Evolutionary conservation across 2,329 filamentous ascomycete species (phyloP).

Genomic region (Xylaria sp.): DNA sequence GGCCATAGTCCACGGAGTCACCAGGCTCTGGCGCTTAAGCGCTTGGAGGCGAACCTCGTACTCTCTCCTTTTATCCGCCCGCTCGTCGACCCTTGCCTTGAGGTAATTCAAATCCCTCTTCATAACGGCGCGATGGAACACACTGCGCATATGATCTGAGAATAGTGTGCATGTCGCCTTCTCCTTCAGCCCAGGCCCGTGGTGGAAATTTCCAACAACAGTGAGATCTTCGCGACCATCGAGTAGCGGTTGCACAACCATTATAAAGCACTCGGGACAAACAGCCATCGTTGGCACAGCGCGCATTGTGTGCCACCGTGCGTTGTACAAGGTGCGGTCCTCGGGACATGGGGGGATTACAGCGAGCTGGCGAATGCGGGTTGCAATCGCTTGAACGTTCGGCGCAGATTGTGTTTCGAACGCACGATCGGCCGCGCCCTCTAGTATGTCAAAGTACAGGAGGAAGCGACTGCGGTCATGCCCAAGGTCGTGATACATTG

Average conservation of each 20-base stretch:
- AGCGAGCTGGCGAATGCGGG: conserved; percentile 69
- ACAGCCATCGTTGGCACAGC: conserved; percentile 81
- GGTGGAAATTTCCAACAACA: conserved; percentile 73
- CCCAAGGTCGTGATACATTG: conserved; percentile 65
- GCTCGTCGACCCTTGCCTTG: conserved; percentile 64
- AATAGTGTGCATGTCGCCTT: conserved; percentile 80
- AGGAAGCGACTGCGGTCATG: conserved; percentile 59
- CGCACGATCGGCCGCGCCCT: conserved; percentile 64
- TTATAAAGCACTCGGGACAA: conserved; percentile 87
- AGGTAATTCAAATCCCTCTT: conserved; percentile 75
- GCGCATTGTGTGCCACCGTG: conserved; percentile 81
- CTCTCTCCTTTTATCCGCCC: conserved; percentile 68
- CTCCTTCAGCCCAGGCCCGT: conserved; percentile 63
- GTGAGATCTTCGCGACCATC: conserved; percentile 56
- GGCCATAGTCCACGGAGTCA: conserved; percentile 53
- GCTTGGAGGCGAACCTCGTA: conserved; percentile 49
- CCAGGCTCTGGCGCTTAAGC: conserved; percentile 43
- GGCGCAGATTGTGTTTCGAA: conserved; percentile 57
- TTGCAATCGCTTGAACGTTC: conserved; percentile 70
- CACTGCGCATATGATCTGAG: conserved; percentile 78
- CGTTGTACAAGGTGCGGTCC: conserved; percentile 69
- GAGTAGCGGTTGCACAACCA: conserved; percentile 77
- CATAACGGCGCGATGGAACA: conserved; percentile 74
- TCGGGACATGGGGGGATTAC: conserved; percentile 71
- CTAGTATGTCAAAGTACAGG: conserved; percentile 69